These are phyloP conservation scores for Pythium coloratum DNA, from an alignment of 352 stramenopile genomes.

Conservation along the genomic window DNA sequence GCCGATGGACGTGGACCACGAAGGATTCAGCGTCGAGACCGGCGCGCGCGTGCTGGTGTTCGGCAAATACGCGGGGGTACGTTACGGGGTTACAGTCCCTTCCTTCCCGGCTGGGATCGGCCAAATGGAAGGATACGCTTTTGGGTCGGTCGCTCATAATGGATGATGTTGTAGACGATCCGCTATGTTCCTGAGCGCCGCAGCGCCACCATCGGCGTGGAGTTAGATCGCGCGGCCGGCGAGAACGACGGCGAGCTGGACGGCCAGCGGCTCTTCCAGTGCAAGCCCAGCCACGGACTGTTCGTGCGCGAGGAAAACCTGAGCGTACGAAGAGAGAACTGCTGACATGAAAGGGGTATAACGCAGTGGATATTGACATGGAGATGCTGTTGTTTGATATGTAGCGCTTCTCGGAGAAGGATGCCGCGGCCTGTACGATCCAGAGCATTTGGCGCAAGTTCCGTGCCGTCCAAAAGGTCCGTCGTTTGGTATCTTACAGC, in stretches of 20 bases:
- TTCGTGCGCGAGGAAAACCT: constrained; percentile 86
- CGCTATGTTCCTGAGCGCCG: constrained; percentile 60
- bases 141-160: not conserved
- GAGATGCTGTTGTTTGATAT: constrained; percentile 1
- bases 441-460: constrained; percentile 76
- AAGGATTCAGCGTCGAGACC: constrained; percentile 34
- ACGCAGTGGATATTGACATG: not conserved
- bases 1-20: constrained; percentile 34
- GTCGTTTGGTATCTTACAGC: not conserved
- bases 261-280: constrained; percentile 80
- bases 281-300: constrained; percentile 74
- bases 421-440: constrained; percentile 71
- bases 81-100: constrained; percentile 2
- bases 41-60: constrained; percentile 69
- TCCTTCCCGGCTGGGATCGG: not conserved
- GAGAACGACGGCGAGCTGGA: constrained; percentile 78
- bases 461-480: constrained; percentile 70
- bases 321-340: constrained; percentile 32
- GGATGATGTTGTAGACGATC: constrained; percentile 40
- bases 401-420: constrained; percentile 76
- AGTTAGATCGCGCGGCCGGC: constrained; percentile 78
- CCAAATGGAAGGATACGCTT: constrained; percentile 16
- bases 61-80: constrained; percentile 78
- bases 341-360: not conserved
- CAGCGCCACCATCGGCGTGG: constrained; percentile 72